Evolutionary conservation across 495 filamentous ascomycete genomes (phyloP), one percentile per base, ranked within the genome.

Genomic region (Trichoderma asperelloides): DNA sequence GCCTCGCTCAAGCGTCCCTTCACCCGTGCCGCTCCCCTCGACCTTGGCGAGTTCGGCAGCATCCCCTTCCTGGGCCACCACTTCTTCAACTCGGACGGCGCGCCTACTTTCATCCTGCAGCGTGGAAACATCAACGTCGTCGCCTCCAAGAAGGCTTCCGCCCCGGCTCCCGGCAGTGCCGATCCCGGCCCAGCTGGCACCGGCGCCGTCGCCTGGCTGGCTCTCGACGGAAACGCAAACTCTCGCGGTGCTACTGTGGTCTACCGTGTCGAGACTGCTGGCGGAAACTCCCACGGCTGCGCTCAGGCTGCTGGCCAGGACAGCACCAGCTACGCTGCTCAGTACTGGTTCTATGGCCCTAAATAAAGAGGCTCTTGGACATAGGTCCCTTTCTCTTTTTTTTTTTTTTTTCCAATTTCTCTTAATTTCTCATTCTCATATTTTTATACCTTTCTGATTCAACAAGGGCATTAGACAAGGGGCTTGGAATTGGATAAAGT

Each of bases 241-340:
- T 82, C 83, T 68, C 66, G 74, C 51, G 86, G 80, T 49, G 47
- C 84, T 12, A 74, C 78, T 69, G 73, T 82, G 45, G 86, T 91
- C 3, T 92, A 91, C 72, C 83, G 90, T 41, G 84, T 92, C 23
- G 73, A 84, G 65, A 92, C 89, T 1, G 85, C 85, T 15, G 86
- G 86, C n/a, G 90, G 89, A 23, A 72, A 70, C 37, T 64, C 84
- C 9, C 80, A 82, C 57, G 64, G 76, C n/a, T 87, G 81, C 15
- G 69, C 75, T 1, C 72, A 69, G 0, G 78, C 77, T 0, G 70
- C 68, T 12, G 72, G 75, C 1, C 72, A 82, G 37, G 73, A 80
- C 70, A 81, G 75, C 67, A 81, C 91, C 5, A 80, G 85, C 13
- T 93, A 92, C 75, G 77, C 88, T 0, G 84, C 89, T 0, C 83